Evolutionary conservation across 2,329 filamentous ascomycete genomes (phyloP).

Genomic region (Talaromyces sp.): DNA sequence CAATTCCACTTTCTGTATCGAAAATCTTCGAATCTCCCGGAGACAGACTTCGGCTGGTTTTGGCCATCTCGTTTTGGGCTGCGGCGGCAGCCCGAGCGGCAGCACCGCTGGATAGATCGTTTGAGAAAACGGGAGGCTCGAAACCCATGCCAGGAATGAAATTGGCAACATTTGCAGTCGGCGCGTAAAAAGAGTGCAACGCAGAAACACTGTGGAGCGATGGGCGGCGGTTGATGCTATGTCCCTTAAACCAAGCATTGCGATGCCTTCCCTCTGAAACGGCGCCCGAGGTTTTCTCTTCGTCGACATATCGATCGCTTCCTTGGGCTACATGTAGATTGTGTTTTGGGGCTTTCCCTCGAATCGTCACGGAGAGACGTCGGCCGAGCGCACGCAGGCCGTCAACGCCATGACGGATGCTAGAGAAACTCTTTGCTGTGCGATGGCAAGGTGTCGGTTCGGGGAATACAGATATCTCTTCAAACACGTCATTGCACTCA

Average conservation of each 20-base stretch:
- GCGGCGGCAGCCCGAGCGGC: constrained; percentile 50
- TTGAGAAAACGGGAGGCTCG: constrained; percentile 42
- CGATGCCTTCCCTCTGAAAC: constrained; percentile 25
- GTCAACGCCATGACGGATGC: constrained; percentile 41
- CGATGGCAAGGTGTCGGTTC: constrained; percentile 35
- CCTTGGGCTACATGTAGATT: constrained; percentile 22
- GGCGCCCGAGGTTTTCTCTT: constrained; percentile 16
- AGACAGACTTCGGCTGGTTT: constrained; percentile 27
- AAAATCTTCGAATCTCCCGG: constrained; percentile 32
- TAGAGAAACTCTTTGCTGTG: constrained; percentile 44
- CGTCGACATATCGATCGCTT: background rate
- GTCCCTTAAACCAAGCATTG: constrained; percentile 30
- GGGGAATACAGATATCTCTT: constrained; percentile 36
- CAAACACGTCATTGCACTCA: constrained; percentile 29
- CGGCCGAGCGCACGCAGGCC: constrained; percentile 43
- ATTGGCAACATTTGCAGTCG: constrained; percentile 28
- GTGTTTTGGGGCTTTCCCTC: constrained; percentile 38
- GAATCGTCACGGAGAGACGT: constrained; percentile 42
- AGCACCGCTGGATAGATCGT: constrained; percentile 43
- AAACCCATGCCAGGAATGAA: constrained; percentile 39
- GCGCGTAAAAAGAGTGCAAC: constrained; percentile 36
- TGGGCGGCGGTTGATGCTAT: constrained; percentile 36
- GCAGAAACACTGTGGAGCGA: constrained; percentile 38
- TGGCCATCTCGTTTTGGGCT: constrained; percentile 49
- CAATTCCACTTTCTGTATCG: constrained; percentile 52